A percentile compares a stretch with the other conserved stretches of the same genome.
These are phyloP conservation scores for Rhizopogon vesiculosus DNA, from an alignment of 768 basidiomycete genomes.

Conservation along the genomic window DNA sequence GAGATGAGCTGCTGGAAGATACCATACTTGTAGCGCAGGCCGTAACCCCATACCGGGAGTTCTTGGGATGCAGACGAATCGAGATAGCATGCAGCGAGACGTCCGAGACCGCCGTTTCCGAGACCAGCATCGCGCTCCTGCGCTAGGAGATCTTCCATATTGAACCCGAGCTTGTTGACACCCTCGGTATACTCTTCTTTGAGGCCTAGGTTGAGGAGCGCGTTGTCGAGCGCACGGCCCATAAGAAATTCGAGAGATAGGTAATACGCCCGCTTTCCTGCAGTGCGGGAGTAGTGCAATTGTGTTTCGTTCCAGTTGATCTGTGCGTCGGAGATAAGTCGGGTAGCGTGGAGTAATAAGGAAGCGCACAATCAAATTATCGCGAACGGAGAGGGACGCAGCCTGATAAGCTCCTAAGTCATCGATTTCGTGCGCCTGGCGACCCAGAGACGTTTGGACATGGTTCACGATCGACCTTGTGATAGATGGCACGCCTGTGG, in stretches of 20 bases:
- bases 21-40: slow-evolving; percentile 88
- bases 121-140: slow-evolving; percentile 92
- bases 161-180: slow-evolving; percentile 79
- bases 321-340: slow-evolving; percentile 26
- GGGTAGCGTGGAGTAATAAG: not conserved
- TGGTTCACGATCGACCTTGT: slow-evolving; percentile 77
- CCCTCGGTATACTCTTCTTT: slow-evolving; percentile 71
- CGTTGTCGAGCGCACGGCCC: slow-evolving; percentile 74
- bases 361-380: slow-evolving; percentile 71
- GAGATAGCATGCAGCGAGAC: slow-evolving; percentile 95
- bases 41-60: slow-evolving; percentile 95
- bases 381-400: slow-evolving; percentile 80
- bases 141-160: slow-evolving; percentile 80
- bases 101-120: slow-evolving; percentile 93
- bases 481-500: slow-evolving; percentile 53
- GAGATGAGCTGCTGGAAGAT: slow-evolving; percentile 95
- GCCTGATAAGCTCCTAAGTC: slow-evolving; percentile 90
- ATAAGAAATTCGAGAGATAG: slow-evolving; percentile 92
- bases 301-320: slow-evolving; percentile 87
- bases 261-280: slow-evolving; percentile 91
- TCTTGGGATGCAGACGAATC: slow-evolving; percentile 90
- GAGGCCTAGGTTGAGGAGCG: slow-evolving; percentile 85
- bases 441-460: slow-evolving; percentile 85
- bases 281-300: slow-evolving; percentile 70
- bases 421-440: slow-evolving; percentile 87